Evolutionary conservation across 2,329 filamentous ascomycete species (phyloP), one percentile per base, ranked within the genome.

Genomic region (Laburnicola sp.): DNA sequence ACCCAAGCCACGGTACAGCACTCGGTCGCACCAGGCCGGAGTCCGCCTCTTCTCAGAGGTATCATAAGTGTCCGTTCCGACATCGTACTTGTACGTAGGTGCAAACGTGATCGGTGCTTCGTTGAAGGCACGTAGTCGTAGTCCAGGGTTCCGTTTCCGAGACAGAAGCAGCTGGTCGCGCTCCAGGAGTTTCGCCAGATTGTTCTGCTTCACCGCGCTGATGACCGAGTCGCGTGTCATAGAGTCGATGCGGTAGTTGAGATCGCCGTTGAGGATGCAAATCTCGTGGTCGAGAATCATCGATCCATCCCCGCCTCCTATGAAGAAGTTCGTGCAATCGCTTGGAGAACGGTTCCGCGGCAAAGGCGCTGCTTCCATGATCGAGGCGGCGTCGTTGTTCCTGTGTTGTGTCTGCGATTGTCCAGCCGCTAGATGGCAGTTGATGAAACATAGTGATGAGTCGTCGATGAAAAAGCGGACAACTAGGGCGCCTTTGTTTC

Each of bases 61-160:
- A 70, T 99, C 94, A 72, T 97, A 99, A 5, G 85, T 88, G 68
- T 97, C 93, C 0, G 91, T 95, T 11, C 92, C 92, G 0, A 97
- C 91, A 63, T 99, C 94, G 71, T 99, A 99, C 72, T 99, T 99
- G 79, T 99, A 99, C 0, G 94, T 99, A 0, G 94, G 94, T 6
- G 91, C 87, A 70, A 99, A 99, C 0, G 85, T 87, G 64, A 99
- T 97, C 0, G 88, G 89, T 48, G 87, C 80, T 74, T 99, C 94
- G n/a, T 87, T 86, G 71, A 99, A 97, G 0, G 90, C 87, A 21
- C 92, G 86, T 4, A 99, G 81, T 26, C 89, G 84, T 76, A 97
- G 97, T 0, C 86, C 89, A 0, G 93, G 91, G 63, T 97, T 97
- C 62, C 91, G 89, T 45, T 91, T 88, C 50, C 89, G 85, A 9